Evolutionary conservation across 139 green algal genomes (phyloP), one percentile per base, ranked within the genome.

Genomic region (Chlamydomonas eustigma): DNA sequence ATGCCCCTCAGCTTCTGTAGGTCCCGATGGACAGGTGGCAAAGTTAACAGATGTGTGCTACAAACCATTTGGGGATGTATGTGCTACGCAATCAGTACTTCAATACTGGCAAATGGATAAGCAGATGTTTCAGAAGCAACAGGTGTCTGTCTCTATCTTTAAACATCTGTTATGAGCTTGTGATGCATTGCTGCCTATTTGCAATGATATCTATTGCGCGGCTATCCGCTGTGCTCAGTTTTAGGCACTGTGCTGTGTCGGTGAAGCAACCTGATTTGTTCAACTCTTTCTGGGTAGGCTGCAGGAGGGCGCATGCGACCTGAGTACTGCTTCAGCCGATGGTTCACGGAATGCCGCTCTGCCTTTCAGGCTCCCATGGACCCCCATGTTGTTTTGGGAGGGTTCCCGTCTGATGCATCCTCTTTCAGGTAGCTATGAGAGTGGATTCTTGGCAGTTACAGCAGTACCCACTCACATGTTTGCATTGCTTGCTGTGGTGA

Each of bases 91-190:
- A 77, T 93, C 83, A 58, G 76, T 96, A 22, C 83, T 94, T 83
- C 92, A 97, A 90, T 97, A 95, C 80, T 97, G 93, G 93, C 72
- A 88, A 6, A 92, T 97, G 89, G 78, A 91, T 76, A 6, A 75
- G 6, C 30, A 77, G 2, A 51, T 84, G 76, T 86, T 64, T 39
- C 39, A 72, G 39, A 51, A 68, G 37, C 58, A 84, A 58, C 75
- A 86, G 51, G 75, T 78, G 64, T 31, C 33, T 28, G 58, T 70
- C n/a, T n/a, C n/a, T n/a, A n/a, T n/a, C n/a, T n/a, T n/a, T n/a
- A n/a, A n/a, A n/a, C n/a, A n/a, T n/a, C n/a, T n/a, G n/a, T n/a
- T n/a, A n/a, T n/a, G n/a, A n/a, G n/a, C n/a, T n/a, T n/a, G n/a
- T n/a, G n/a, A n/a, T n/a, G n/a, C n/a, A n/a, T n/a, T n/a, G n/a